phyloP scores from a whole-genome alignment of 2,329 filamentous ascomycete species.

The Monosporascus cannonballus region DNA sequence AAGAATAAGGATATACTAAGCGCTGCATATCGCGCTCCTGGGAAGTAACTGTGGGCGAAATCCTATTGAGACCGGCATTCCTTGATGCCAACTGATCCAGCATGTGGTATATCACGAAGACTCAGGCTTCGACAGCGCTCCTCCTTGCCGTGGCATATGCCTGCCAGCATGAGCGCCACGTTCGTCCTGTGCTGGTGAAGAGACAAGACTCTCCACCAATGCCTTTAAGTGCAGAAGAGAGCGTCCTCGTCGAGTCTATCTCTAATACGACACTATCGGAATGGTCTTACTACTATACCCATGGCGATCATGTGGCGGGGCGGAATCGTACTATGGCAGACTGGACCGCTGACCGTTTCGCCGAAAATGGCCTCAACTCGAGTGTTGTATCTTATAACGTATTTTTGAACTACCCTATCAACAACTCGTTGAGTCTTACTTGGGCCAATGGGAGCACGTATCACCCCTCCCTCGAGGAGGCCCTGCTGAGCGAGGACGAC shows the following conservation, averaged over 20 bases:
- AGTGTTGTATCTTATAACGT: constrained; percentile 24
- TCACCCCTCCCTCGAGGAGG: constrained; percentile 65
- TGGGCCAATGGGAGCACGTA: constrained; percentile 42
- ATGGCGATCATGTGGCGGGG: constrained; percentile 25
- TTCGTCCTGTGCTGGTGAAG: neutral
- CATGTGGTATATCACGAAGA: neutral
- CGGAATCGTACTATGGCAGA: constrained; percentile 23
- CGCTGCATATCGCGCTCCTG: neutral
- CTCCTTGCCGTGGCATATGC: neutral
- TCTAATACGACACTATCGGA: constrained; percentile 22
- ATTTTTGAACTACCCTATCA: constrained; percentile 44
- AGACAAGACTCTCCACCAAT: neutral
- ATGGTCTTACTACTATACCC: constrained; percentile 29
- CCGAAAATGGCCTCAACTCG: constrained; percentile 23
- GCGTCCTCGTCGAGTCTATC: constrained; percentile 19
- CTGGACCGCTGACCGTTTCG: constrained; percentile 25
- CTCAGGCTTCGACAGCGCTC: neutral
- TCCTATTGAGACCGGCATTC: neutral
- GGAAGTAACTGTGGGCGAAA: too few species aligned
- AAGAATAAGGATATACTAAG: neutral
- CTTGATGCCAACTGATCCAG: neutral
- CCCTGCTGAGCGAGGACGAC: constrained; percentile 66
- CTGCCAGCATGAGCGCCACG: neutral
- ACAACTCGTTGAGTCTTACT: constrained; percentile 41
- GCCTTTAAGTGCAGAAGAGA: constrained; percentile 13